Evolutionary conservation across 768 basidiomycete species (phyloP), one percentile per base, ranked within the genome.

Genomic region (Tephrocybe rancida): DNA sequence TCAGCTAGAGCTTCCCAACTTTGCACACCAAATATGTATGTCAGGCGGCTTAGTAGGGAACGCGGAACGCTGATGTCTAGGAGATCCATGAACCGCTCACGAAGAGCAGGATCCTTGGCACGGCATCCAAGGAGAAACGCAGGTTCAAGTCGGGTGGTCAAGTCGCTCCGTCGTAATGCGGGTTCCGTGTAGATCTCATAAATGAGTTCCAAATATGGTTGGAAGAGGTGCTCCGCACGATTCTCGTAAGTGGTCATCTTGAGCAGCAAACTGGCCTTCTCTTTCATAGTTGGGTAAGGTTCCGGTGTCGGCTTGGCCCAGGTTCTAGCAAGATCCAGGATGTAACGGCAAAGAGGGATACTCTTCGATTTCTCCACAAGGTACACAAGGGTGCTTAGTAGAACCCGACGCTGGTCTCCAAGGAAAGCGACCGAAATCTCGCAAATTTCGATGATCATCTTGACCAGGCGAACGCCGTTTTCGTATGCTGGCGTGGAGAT

Each of bases 181-280:
- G 92, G 87, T 39, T 95, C 90, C 5, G 88, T 92, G 73, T 98
- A 99, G 63, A 99, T 95, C 55, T 95, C 93, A 65, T 92, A 88
- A 51, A 99, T 89, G 55, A 98, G 79, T 57, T 90, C 86, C 61
- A 98, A 78, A 67, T 93, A 98, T 37, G 87, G 82, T 41, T 86
- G 82, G 68, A 90, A 92, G 3, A 98, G 78, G 3, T 74, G 60
- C n/a, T 95, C 90, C 32, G 85, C 87, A 27, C 90, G 85, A 21
- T 77, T 76, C 70, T 98, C 95, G 62, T 86, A 94, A 9, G 81
- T 75, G 5, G 82, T 79, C 94, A 99, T 95, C 67, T 91, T 92
- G 64, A 90, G 86, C 56, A 99, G 70, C 27, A 98, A 73, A 25
- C 80, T 87, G 2, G 95, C 88, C 70, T 98, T 98, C 73, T 99